These are phyloP conservation scores for Aspergillus carlsbadensis DNA, from an alignment of 495 filamentous ascomycete species.

Conservation along the genomic window DNA sequence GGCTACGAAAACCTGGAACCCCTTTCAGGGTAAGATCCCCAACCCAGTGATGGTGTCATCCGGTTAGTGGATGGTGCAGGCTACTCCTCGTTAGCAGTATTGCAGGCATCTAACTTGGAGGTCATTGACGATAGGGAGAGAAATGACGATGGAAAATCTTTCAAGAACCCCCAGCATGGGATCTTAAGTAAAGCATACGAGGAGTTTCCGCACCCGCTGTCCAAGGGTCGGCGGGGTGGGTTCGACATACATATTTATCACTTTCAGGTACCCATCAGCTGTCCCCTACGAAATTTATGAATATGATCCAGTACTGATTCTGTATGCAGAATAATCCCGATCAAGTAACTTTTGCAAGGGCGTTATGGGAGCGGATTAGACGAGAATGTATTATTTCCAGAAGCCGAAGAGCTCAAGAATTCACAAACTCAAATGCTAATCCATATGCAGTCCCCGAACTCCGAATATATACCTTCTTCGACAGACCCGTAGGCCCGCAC, in stretches of 20 bases:
- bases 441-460: constrained; percentile 70
- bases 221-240: constrained; percentile 58
- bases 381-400: constrained; percentile 62
- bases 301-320: background rate
- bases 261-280: constrained; percentile 40
- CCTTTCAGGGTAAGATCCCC: constrained; percentile 55
- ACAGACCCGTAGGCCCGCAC: constrained; percentile 78
- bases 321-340: constrained; percentile 51
- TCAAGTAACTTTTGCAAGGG: constrained; percentile 63
- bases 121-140: constrained; percentile 29
- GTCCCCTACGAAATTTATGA: background rate
- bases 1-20: constrained; percentile 64
- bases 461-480: constrained; percentile 75
- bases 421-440: background rate
- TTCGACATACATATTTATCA: constrained; percentile 85
- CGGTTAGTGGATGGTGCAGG: background rate
- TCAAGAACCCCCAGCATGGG: constrained; percentile 57
- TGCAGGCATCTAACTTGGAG: background rate
- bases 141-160: constrained; percentile 65
- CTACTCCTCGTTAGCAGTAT: background rate
- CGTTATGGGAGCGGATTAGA: constrained; percentile 75
- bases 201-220: constrained; percentile 61
- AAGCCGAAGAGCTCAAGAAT: background rate
- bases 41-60: background rate
- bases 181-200: constrained; percentile 62